Evolutionary conservation across 306 rosid species (phyloP).

Genomic region (Hippophae gyantsensis): DNA sequence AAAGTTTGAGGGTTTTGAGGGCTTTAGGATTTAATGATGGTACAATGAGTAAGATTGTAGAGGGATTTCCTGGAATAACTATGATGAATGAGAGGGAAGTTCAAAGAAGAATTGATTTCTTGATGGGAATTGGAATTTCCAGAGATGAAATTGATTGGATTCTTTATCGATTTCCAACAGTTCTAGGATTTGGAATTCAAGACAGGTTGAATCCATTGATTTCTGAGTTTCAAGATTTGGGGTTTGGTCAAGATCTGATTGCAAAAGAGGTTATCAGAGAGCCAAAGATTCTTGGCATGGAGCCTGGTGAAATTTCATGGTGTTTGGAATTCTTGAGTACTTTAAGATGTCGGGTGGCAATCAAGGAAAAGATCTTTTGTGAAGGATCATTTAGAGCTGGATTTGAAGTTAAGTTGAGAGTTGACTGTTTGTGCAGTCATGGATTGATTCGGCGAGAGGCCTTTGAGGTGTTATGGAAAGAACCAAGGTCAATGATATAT

Average conservation of each 20-base stretch:
- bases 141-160: conserved; percentile 33
- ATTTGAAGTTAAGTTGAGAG: conserved; percentile 59
- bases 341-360: conserved; percentile 52
- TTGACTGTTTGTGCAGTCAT: conserved; percentile 58
- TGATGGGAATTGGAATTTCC: conserved; percentile 33
- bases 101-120: conserved; percentile 26
- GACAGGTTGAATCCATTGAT: conserved; percentile 51
- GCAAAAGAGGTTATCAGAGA: conserved; percentile 45
- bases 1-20: conserved; percentile 26
- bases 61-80: conserved; percentile 42
- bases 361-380: conserved; percentile 39
- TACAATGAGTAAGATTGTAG: conserved; percentile 34
- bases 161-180: conserved; percentile 38
- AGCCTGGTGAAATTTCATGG: conserved; percentile 57
- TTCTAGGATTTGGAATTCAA: conserved; percentile 53
- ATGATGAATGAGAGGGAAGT: conserved; percentile 31
- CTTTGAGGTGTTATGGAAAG: conserved; percentile 66
- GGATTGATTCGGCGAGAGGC: conserved; percentile 68
- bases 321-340: conserved; percentile 45
- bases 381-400: conserved; percentile 57
- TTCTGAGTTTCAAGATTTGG: conserved; percentile 40
- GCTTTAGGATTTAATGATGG: conserved; percentile 38
- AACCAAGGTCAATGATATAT: conserved; percentile 59
- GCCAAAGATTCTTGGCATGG: conserved; percentile 52
- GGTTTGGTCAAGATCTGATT: conserved; percentile 42